Conservation (phyloP, 2,329 filamentous ascomycete species). For the Fusarium phyllophilum region DNA sequence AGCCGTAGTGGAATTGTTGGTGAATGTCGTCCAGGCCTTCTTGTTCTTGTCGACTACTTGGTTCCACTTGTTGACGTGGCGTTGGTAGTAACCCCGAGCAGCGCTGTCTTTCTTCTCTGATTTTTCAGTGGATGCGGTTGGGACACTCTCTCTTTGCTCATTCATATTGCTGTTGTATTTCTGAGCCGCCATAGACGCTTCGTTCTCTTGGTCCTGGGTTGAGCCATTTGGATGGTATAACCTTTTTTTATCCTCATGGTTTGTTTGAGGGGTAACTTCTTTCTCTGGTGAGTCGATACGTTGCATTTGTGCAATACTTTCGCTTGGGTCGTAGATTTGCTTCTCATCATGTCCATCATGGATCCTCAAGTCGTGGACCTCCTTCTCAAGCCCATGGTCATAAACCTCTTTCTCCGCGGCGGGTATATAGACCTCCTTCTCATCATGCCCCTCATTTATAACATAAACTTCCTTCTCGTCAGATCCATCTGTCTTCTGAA, state of each 20-base stretch:
- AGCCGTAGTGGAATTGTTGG: constrained; percentile 9
- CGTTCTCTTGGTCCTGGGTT: background rate
- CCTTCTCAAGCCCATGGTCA: background rate
- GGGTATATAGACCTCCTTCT: constrained; percentile 10
- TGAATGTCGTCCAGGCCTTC: constrained; percentile 19
- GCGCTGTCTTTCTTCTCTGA: background rate
- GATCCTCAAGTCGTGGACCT: background rate
- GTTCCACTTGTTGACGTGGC: constrained; percentile 11
- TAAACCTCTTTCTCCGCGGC: constrained; percentile 10
- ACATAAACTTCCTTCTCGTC: constrained; percentile 8
- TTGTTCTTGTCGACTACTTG: constrained; percentile 31
- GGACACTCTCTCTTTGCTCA: background rate
- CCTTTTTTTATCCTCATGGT: background rate
- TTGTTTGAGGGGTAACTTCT: background rate
- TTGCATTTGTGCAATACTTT: background rate
- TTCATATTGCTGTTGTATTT: background rate
- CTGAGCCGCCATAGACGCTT: background rate
- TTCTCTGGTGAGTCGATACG: background rate
- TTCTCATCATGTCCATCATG: constrained; percentile 13
- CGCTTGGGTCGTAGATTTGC: background rate
- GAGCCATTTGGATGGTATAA: background rate
- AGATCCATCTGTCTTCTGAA: background rate
- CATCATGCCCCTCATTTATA: background rate
- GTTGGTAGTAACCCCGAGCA: background rate
- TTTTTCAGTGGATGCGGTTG: background rate